These are phyloP conservation scores for Ilyonectria robusta DNA, from an alignment of 2,329 filamentous ascomycete species.

Conservation along the genomic window DNA sequence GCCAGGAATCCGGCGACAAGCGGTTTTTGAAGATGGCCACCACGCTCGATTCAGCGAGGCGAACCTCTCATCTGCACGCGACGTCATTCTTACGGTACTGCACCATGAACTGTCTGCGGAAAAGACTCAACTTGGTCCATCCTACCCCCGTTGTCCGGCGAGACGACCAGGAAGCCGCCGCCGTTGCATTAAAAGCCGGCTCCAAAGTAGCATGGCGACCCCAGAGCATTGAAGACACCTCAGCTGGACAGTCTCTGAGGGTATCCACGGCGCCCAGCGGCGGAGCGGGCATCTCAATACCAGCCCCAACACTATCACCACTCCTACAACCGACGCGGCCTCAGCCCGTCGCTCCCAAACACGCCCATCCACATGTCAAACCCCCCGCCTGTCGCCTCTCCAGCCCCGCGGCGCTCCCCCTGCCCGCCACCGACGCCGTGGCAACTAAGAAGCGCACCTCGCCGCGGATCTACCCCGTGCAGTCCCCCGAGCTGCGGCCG, in stretches of 20 bases:
- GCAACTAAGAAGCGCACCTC: constrained; percentile 48
- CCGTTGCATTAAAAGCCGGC: constrained; percentile 38
- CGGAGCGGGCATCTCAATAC: constrained; percentile 7
- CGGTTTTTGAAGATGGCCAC: constrained; percentile 65
- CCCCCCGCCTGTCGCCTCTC: constrained; percentile 46
- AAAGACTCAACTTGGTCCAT: constrained; percentile 54
- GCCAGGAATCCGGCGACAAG: constrained; percentile 59
- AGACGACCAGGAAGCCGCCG: constrained; percentile 44
- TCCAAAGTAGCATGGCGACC: constrained; percentile 41
- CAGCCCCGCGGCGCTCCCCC: constrained; percentile 48
- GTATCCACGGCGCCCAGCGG: constrained; percentile 29
- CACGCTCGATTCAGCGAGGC: constrained; percentile 54
- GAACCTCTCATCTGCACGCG: constrained; percentile 61
- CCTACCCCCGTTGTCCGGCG: constrained; percentile 51
- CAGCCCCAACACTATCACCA: constrained; percentile 20
- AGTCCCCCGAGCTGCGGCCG: constrained; percentile 54
- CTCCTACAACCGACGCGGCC: constrained; percentile 22
- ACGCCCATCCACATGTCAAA: constrained; percentile 34
- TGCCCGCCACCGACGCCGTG: constrained; percentile 45
- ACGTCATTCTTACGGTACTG: constrained; percentile 74
- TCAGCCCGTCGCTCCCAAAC: constrained; percentile 26
- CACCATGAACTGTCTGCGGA: constrained; percentile 73
- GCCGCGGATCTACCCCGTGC: constrained; percentile 50
- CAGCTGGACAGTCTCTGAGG: constrained; percentile 38
- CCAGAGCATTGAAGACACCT: constrained; percentile 39